Percentiles rank a stretch among this genome's conserved stretches.
Evolutionary conservation across 192 early-diverging fungal species (phyloP).

Genomic region (Umbelopsis sp.): DNA sequence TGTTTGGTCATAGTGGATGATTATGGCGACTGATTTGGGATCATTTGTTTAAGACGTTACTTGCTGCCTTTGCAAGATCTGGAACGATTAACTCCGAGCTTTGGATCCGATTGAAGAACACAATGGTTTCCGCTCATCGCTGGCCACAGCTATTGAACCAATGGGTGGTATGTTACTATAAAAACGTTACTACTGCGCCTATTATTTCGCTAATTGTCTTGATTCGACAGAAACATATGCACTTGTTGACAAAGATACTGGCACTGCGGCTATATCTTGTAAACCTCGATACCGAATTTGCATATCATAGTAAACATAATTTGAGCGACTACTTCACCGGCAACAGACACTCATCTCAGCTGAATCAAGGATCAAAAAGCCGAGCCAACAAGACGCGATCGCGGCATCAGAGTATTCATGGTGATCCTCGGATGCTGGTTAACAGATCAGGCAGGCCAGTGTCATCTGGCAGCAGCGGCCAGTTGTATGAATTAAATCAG

Average conservation of each 20-base stretch:
- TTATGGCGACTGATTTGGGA: not conserved
- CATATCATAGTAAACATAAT: not conserved
- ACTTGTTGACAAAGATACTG: constrained; percentile 62
- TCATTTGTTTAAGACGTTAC: constrained; percentile 53
- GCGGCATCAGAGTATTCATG: constrained; percentile 40
- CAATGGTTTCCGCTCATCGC: constrained; percentile 47
- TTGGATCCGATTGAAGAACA: constrained; percentile 61
- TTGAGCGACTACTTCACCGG: constrained; percentile 28
- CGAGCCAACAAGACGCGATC: constrained; percentile 32
- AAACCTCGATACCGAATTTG: constrained; percentile 54
- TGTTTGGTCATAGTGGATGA: not conserved
- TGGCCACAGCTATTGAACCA: constrained; percentile 65
- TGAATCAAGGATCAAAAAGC: constrained; percentile 11
- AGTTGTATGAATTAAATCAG: constrained; percentile 11
- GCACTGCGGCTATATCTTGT: constrained; percentile 60
- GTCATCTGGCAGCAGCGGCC: constrained; percentile 29
- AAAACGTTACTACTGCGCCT: too few species aligned
- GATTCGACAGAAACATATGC: constrained; percentile 56
- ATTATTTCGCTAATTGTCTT: constrained; percentile 8
- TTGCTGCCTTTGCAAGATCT: constrained; percentile 68
- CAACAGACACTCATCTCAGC: constrained; percentile 30
- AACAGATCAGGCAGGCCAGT: constrained; percentile 29
- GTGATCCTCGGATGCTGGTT: constrained; percentile 22
- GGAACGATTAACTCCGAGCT: constrained; percentile 45
- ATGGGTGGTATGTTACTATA: constrained; percentile 65